Conservation (phyloP, 108 stramenopile species). For the Pseudonitzschia pungens region DNA sequence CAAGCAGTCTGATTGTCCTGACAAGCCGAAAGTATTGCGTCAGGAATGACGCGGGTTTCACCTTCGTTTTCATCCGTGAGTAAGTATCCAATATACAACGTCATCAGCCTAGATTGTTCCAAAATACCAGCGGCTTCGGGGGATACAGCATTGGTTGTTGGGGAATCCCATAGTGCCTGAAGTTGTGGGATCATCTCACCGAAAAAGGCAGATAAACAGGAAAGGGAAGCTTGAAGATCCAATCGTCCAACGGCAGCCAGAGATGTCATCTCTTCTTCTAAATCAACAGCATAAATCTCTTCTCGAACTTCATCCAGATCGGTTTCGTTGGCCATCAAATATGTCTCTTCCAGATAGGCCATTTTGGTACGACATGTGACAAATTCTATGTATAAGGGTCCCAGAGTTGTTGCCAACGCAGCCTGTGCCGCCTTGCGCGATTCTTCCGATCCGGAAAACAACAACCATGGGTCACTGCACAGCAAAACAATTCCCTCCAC, state of each 20-base stretch:
- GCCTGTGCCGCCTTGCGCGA: constrained; percentile 37
- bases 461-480: constrained; percentile 77
- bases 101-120: constrained; percentile 79
- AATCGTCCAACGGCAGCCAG: constrained; percentile 66
- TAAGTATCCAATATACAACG: constrained; percentile 66
- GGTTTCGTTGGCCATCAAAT: constrained; percentile 51
- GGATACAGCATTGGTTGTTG: constrained; percentile 37
- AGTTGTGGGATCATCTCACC: constrained; percentile 55
- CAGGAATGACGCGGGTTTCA: constrained; percentile 75
- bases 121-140: constrained; percentile 73
- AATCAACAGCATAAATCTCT: constrained; percentile 61
- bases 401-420: constrained; percentile 52
- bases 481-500: constrained; percentile 69
- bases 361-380: constrained; percentile 64
- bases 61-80: constrained; percentile 82
- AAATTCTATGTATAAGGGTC: constrained; percentile 69
- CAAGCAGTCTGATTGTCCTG: constrained; percentile 32
- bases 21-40: constrained; percentile 56
- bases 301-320: constrained; percentile 84
- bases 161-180: constrained; percentile 50
- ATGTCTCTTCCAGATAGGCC: constrained; percentile 77
- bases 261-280: constrained; percentile 81
- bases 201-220: constrained; percentile 56
- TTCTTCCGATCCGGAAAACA: constrained; percentile 55
- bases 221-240: constrained; percentile 53